Conservation (phyloP, 1,284 basidiomycete genomes). For the Ustilago esculenta region DNA sequence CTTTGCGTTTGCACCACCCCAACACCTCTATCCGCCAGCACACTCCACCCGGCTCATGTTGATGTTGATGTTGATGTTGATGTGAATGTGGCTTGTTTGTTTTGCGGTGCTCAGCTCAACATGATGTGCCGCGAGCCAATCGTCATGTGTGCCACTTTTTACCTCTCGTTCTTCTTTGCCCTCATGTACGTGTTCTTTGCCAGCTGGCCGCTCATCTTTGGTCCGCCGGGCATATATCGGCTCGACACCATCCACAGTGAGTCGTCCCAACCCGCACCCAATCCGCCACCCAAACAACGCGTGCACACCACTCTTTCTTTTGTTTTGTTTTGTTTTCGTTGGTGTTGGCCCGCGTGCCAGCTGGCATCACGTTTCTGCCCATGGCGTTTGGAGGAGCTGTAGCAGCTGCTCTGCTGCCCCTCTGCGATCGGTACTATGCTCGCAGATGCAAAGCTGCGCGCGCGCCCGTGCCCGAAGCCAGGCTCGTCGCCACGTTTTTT, state of each 20-base stretch:
- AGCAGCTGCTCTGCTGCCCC: conserved; percentile 15
- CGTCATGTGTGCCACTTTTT: conserved; percentile 36
- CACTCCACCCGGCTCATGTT: too few relatives aligned
- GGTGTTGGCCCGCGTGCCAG: too few relatives aligned
- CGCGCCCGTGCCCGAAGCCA: conserved; percentile 16
- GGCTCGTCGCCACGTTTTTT: conserved; percentile 21
- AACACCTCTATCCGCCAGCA: too few relatives aligned
- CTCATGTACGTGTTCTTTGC: conserved; percentile 45
- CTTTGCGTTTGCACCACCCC: too few relatives aligned
- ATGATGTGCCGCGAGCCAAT: conserved; percentile 44
- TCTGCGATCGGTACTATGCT: conserved; percentile 14
- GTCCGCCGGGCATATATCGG: conserved; percentile 34
- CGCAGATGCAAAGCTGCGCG: background rate
- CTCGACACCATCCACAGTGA: conserved; percentile 31
- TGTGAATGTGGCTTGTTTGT: too few relatives aligned
- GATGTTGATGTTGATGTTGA: too few relatives aligned
- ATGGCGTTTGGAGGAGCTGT: conserved; percentile 23
- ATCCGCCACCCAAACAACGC: too few relatives aligned
- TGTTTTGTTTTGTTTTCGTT: too few relatives aligned
- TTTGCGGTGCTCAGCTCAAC: conserved; percentile 11
- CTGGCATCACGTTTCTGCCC: conserved; percentile 33
- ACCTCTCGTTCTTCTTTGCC: conserved; percentile 43
- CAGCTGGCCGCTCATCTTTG: conserved; percentile 44
- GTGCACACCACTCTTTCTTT: too few relatives aligned
- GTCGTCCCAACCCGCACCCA: background rate